These are phyloP conservation scores for Venturia nashicola DNA, from an alignment of 2,329 filamentous ascomycete species.

Conservation along the genomic window DNA sequence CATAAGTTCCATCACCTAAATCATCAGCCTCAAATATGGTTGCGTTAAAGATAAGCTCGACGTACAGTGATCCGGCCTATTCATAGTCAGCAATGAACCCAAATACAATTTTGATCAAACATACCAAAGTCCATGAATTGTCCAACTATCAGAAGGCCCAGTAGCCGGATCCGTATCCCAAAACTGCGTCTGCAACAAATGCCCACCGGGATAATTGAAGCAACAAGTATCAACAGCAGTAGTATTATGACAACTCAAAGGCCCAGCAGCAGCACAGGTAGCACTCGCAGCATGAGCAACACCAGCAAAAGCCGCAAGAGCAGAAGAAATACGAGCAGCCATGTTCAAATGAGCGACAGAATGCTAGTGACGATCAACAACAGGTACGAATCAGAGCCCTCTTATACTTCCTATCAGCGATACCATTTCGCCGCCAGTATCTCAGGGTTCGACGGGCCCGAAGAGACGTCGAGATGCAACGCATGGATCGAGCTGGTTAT, in stretches of 20 bases:
- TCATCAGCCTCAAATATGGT: background rate
- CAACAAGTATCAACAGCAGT: conserved; percentile 43
- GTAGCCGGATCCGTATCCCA: conserved; percentile 17
- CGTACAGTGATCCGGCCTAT: conserved; percentile 8
- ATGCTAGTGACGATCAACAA: background rate
- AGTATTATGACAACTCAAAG: conserved; percentile 52
- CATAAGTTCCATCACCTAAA: conserved; percentile 12
- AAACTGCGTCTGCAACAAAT: conserved; percentile 16
- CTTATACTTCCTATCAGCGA: background rate
- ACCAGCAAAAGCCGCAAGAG: background rate
- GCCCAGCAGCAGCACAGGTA: conserved; percentile 24
- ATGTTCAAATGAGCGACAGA: background rate
- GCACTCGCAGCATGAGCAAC: background rate
- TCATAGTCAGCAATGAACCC: background rate
- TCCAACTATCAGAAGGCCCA: conserved; percentile 13
- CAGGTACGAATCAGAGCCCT: background rate
- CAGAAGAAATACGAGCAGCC: background rate
- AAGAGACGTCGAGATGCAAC: background rate
- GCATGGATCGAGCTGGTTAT: background rate
- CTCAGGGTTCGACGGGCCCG: background rate
- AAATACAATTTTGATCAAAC: background rate
- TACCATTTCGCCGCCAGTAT: background rate
- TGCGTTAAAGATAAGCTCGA: background rate
- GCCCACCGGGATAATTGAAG: conserved; percentile 11
- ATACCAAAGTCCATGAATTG: conserved; percentile 15